Percentiles rank a stretch among this genome's conserved stretches.
Evolutionary conservation across 2,329 filamentous ascomycete genomes (phyloP).

Genomic region (Cryphonectria carpinicola): DNA sequence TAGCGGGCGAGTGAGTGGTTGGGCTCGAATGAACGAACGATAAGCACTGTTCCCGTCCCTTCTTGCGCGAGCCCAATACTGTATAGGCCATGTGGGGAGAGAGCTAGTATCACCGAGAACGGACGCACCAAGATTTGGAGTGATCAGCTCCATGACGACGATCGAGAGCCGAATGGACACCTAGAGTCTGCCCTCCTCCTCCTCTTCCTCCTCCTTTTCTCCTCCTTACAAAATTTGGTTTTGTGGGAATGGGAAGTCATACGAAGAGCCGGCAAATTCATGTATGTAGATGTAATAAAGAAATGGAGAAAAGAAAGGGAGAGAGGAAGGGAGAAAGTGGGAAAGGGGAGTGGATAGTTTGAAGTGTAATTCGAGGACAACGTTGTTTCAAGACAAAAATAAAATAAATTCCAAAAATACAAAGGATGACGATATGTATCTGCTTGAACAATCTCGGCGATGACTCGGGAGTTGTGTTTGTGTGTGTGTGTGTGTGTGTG

Average conservation of each 20-base stretch:
- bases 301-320: background rate
- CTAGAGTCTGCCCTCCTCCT: background rate
- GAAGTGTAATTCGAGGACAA: background rate
- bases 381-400: background rate
- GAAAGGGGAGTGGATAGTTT: background rate
- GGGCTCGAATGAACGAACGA: conserved; percentile 7
- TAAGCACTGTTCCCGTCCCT: conserved; percentile 14
- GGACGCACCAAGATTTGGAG: conserved; percentile 21
- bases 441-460: conserved; percentile 14
- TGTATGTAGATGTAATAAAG: background rate
- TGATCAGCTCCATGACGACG: conserved; percentile 12
- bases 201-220: background rate
- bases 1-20: background rate
- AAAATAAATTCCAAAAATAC: background rate
- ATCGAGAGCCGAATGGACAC: conserved; percentile 1
- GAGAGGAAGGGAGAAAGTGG: background rate
- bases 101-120: conserved; percentile 22
- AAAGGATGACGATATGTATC: background rate
- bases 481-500: background rate
- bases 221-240: background rate
- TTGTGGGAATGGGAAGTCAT: background rate
- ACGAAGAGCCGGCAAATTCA: background rate
- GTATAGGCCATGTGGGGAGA: conserved; percentile 21
- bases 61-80: conserved; percentile 3
- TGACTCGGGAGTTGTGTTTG: conserved; percentile 14